Evolutionary conservation across 768 basidiomycete genomes (phyloP).

Genomic region (Lactarius evosmus): DNA sequence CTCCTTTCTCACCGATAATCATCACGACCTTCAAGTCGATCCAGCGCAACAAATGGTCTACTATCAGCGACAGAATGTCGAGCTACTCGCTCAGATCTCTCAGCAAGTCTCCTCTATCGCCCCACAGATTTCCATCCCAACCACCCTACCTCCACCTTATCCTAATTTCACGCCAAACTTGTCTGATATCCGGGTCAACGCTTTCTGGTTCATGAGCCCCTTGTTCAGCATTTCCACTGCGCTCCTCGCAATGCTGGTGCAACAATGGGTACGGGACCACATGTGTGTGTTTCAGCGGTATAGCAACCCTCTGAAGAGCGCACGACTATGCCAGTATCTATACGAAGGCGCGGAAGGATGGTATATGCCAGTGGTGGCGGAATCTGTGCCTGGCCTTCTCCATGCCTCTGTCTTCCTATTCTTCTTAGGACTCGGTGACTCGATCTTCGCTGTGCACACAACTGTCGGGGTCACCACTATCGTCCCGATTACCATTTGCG

Average conservation of each 20-base stretch:
- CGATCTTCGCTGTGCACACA: slow-evolving; percentile 36
- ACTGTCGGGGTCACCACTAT: slow-evolving; percentile 10
- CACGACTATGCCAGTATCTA: slow-evolving; percentile 39
- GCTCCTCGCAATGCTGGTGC: slow-evolving; percentile 44
- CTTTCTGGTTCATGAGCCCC: slow-evolving; percentile 40
- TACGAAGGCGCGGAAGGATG: too few species aligned
- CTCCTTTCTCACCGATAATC: slow-evolving; percentile 11
- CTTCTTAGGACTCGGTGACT: slow-evolving; percentile 46
- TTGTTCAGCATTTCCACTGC: slow-evolving; percentile 42
- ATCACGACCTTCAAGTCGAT: slow-evolving; percentile 8
- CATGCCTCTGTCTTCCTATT: slow-evolving; percentile 50
- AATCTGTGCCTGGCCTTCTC: slow-evolving; percentile 45
- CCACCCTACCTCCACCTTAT: not conserved
- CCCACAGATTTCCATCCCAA: not conserved
- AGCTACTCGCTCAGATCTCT: slow-evolving; percentile 14
- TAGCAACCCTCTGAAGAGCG: slow-evolving; percentile 36
- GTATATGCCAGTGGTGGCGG: slow-evolving; percentile 40
- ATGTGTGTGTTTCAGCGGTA: slow-evolving; percentile 31
- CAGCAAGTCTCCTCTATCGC: not conserved
- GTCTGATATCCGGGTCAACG: slow-evolving; percentile 40
- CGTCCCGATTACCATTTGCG: slow-evolving; percentile 13
- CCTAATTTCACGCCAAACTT: slow-evolving; percentile 27
- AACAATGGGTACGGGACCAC: slow-evolving; percentile 48
- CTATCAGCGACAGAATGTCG: slow-evolving; percentile 6
- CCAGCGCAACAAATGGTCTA: not conserved